These are phyloP conservation scores for Quercus engelmannii DNA, from an alignment of 306 rosid genomes.

Conservation along the genomic window DNA sequence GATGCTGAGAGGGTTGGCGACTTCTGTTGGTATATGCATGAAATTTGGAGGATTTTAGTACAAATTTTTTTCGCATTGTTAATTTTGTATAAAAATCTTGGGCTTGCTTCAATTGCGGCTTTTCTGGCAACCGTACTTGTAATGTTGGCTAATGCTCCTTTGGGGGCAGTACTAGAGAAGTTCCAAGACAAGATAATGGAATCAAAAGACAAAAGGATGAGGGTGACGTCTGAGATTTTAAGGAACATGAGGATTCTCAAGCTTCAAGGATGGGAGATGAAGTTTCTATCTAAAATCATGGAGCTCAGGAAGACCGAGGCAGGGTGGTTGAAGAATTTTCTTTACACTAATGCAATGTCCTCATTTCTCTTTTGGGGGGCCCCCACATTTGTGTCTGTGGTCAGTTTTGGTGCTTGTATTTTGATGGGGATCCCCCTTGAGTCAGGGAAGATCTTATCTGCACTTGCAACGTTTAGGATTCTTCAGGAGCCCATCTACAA, in stretches of 20 bases:
- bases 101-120: slow-evolving; percentile 42
- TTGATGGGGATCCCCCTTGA: slow-evolving; percentile 13
- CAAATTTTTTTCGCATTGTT: slow-evolving; percentile 10
- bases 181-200: slow-evolving; percentile 17
- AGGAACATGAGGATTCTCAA: slow-evolving; percentile 27
- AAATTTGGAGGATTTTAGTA: not conserved
- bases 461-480: slow-evolving; percentile 10
- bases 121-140: slow-evolving; percentile 3
- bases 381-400: slow-evolving; percentile 14
- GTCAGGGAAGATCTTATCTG: slow-evolving; percentile 14
- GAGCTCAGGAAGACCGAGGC: not conserved
- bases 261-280: slow-evolving; percentile 27
- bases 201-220: slow-evolving; percentile 16
- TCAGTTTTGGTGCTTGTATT: slow-evolving; percentile 13
- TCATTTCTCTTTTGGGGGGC: slow-evolving; percentile 7
- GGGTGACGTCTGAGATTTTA: slow-evolving; percentile 17
- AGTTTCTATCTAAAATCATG: slow-evolving; percentile 1
- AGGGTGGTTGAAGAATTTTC: slow-evolving; percentile 8
- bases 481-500: not conserved
- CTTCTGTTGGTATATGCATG: slow-evolving; percentile 35
- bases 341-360: not conserved
- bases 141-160: slow-evolving; percentile 4
- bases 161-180: slow-evolving; percentile 7
- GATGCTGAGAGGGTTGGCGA: slow-evolving; percentile 54
- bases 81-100: slow-evolving; percentile 16